Evolutionary conservation across 139 green algal genomes (phyloP), one percentile per base, ranked within the genome.

Genomic region (Eudorina sp.): DNA sequence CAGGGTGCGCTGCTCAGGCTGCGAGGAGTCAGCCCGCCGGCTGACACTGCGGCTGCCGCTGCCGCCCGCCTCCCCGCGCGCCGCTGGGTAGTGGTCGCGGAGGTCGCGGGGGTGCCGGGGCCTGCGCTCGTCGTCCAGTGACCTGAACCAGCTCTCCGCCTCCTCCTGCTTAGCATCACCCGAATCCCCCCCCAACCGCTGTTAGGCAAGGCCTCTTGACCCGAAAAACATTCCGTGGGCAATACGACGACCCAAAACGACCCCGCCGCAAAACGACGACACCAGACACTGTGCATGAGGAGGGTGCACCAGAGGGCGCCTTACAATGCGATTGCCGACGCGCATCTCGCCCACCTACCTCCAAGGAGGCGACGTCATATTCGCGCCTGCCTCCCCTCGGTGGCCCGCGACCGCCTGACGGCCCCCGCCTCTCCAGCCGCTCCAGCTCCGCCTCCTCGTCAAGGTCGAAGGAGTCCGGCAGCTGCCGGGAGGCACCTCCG

Each of bases 121-220:
- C 38, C 66, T 75, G 18, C 66, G 66, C 38, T 75, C n/a, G 2
- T 70, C n/a, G 0, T 75, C 46, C 62, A 87, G 62, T 19, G 81
- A 53, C 4, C 31, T 68, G 64, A 87, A 79, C 81, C 81, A 87
- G 64, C 66, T 77, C 45, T 87, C 81, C 21, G 81, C 81, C 64
- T 87, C 62, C 60, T 86, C 79, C 79, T 86, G 79, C 78, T n/a
- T n/a, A n/a, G n/a, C n/a, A n/a, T n/a, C n/a, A n/a, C n/a, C n/a
- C n/a, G n/a, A n/a, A n/a, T n/a, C n/a, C n/a, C n/a, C n/a, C n/a
- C n/a, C n/a, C n/a, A n/a, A n/a, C n/a, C n/a, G n/a, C n/a, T n/a
- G n/a, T n/a, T n/a, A n/a, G n/a, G n/a, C n/a, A n/a, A n/a, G n/a
- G n/a, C n/a, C n/a, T n/a, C n/a, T n/a, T n/a, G n/a, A n/a, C n/a